phyloP scores from a whole-genome alignment of 2,329 filamentous ascomycete genomes.

The Rugonectria rugulosa region DNA sequence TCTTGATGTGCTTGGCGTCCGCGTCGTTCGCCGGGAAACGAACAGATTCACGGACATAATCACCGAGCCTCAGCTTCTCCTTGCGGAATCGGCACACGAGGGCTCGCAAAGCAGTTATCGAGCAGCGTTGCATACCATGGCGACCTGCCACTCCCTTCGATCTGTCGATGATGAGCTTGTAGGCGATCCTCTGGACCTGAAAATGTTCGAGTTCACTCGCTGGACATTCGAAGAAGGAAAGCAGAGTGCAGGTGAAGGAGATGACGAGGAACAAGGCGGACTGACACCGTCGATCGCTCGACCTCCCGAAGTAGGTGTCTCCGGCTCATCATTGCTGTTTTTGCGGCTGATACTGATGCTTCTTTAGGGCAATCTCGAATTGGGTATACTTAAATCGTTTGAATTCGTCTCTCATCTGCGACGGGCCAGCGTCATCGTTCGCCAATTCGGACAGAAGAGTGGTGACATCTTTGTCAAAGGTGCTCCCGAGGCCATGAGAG shows the following conservation, averaged over 20 bases:
- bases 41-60: conserved; percentile 79
- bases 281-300: conserved; percentile 89
- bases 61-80: conserved; percentile 66
- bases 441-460: conserved; percentile 84
- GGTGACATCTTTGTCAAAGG: conserved; percentile 95
- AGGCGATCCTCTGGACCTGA: conserved; percentile 92
- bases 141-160: conserved; percentile 92
- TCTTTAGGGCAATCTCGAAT: conserved; percentile 69
- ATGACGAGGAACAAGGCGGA: conserved; percentile 77
- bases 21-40: conserved; percentile 71
- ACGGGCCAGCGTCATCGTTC: conserved; percentile 90
- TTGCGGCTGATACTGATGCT: conserved; percentile 1
- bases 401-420: conserved; percentile 95
- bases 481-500: conserved; percentile 94
- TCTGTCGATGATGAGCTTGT: conserved; percentile 88
- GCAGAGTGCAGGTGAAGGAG: conserved; percentile 67
- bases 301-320: conserved; percentile 68
- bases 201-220: conserved; percentile 97
- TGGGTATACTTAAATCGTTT: conserved; percentile 90
- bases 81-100: conserved; percentile 50
- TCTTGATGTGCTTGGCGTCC: conserved; percentile 88
- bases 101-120: conserved; percentile 47
- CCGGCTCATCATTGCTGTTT: conserved; percentile 47
- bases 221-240: conserved; percentile 94
- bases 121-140: conserved; percentile 90